Percentiles rank a stretch among this genome's conserved stretches.
phyloP scores from a whole-genome alignment of 2,329 filamentous ascomycete species.

The Fusarium odoratissimum region DNA sequence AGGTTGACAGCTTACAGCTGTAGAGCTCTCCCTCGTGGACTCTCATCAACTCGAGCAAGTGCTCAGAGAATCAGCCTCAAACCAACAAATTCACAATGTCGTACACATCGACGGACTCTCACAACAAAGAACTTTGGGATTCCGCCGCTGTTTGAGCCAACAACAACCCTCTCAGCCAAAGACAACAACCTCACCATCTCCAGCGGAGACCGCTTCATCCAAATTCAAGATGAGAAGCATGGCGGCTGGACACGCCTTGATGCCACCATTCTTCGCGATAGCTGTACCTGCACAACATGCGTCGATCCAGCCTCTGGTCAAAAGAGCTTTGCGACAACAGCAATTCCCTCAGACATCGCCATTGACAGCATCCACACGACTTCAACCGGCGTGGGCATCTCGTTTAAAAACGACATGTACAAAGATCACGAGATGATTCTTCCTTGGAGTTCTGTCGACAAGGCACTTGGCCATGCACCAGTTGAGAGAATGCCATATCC shows the following conservation, averaged over 20 bases:
- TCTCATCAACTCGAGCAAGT: slow-evolving; percentile 33
- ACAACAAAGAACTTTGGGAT: slow-evolving; percentile 16
- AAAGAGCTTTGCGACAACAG: slow-evolving; percentile 61
- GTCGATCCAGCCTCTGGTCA: slow-evolving; percentile 69
- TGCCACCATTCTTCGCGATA: slow-evolving; percentile 60
- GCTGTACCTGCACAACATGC: slow-evolving; percentile 64
- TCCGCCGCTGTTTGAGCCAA: slow-evolving; percentile 30
- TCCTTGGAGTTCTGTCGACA: slow-evolving; percentile 53
- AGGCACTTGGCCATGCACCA: slow-evolving; percentile 42
- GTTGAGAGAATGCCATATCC: slow-evolving; percentile 40
- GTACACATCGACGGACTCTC: not conserved
- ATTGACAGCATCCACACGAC: slow-evolving; percentile 47
- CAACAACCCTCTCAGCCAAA: slow-evolving; percentile 3
- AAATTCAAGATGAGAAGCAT: slow-evolving; percentile 37
- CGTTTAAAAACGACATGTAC: slow-evolving; percentile 66
- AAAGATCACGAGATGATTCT: slow-evolving; percentile 50
- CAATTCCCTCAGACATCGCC: slow-evolving; percentile 52
- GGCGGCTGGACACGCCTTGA: slow-evolving; percentile 44
- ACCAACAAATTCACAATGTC: not conserved
- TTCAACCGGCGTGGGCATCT: slow-evolving; percentile 62
- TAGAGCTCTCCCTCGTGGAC: slow-evolving; percentile 10
- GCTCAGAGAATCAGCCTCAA: slow-evolving; percentile 9
- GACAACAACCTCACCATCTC: slow-evolving; percentile 39
- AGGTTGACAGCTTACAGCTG: slow-evolving; percentile 22
- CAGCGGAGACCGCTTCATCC: slow-evolving; percentile 44